Conservation (phyloP, 345 rosid genomes). For the Zanthoxylum bungeanum region DNA sequence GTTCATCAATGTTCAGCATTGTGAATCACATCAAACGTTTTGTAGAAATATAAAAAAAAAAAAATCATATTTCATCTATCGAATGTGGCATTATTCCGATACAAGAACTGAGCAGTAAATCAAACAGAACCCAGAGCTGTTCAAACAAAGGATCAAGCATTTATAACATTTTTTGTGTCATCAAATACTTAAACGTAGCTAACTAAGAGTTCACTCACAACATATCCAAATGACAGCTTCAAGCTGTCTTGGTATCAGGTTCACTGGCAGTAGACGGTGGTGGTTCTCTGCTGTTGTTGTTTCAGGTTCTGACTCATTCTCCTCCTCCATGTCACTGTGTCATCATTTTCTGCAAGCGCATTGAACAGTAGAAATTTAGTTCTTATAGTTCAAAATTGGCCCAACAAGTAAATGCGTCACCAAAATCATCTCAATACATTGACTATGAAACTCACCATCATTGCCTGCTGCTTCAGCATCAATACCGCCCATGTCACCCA, state of each 20-base stretch:
- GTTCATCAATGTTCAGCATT: too few species aligned
- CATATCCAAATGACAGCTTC: not conserved
- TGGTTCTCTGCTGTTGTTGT: not conserved
- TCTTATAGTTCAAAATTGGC: not conserved
- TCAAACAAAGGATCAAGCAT: not conserved
- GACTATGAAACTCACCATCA: conserved; percentile 25
- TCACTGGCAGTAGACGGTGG: conserved; percentile 9
- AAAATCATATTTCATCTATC: not conserved
- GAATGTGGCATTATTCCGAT: not conserved
- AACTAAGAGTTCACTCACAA: not conserved
- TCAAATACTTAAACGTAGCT: not conserved
- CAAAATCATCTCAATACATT: not conserved
- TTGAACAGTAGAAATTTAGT: not conserved
- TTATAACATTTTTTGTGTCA: not conserved
- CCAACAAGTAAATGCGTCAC: not conserved
- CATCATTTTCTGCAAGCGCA: conserved; percentile 27
- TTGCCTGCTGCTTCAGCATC: conserved; percentile 16
- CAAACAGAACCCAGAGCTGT: not conserved
- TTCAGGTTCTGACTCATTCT: conserved; percentile 25
- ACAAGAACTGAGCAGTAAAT: not conserved
- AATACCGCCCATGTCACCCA: conserved; percentile 19
- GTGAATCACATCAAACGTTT: not conserved
- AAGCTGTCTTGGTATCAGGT: conserved; percentile 18
- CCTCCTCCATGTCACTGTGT: conserved; percentile 30
- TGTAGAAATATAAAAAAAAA: not conserved